Evolutionary conservation across 2,329 filamentous ascomycete genomes (phyloP).

Genomic region (Zymoseptoria ardabiliae): DNA sequence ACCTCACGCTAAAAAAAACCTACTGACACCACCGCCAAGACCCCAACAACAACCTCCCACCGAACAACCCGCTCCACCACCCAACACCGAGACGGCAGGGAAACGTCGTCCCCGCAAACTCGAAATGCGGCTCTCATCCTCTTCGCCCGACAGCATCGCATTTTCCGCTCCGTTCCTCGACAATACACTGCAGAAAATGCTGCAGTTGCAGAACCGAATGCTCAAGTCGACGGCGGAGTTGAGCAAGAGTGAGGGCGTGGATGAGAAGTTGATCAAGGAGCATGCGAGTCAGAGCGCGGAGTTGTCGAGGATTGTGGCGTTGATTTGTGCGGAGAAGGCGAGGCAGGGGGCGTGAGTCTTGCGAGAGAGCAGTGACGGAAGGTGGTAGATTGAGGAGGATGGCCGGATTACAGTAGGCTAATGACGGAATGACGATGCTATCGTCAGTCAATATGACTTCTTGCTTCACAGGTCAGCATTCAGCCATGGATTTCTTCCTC

Average conservation of each 20-base stretch:
- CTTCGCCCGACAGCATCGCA: conserved; percentile 34
- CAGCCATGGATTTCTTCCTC: background rate
- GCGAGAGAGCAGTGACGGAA: background rate
- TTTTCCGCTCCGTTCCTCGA: conserved; percentile 48
- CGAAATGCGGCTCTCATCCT: conserved; percentile 40
- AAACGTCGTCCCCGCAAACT: conserved; percentile 43
- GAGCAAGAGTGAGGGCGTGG: conserved; percentile 37
- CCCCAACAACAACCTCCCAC: conserved; percentile 13
- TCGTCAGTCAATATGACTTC: no score
- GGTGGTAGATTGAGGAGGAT: background rate
- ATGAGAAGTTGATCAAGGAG: conserved; percentile 43
- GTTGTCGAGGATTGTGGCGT: conserved; percentile 42
- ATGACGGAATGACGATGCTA: background rate
- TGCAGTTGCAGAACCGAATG: conserved; percentile 45
- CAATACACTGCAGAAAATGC: conserved; percentile 45
- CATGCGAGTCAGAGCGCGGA: conserved; percentile 45
- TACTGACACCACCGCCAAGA: background rate
- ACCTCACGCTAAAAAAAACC: background rate
- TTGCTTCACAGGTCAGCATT: background rate
- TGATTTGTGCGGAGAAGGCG: conserved; percentile 48
- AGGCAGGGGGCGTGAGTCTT: conserved; percentile 36
- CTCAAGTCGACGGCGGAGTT: conserved; percentile 42
- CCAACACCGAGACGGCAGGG: conserved; percentile 22
- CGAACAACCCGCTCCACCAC: conserved; percentile 19
- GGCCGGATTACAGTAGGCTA: background rate